Conservation (phyloP, 1,139 yeast species). For the Taphrina wiesneri region DNA sequence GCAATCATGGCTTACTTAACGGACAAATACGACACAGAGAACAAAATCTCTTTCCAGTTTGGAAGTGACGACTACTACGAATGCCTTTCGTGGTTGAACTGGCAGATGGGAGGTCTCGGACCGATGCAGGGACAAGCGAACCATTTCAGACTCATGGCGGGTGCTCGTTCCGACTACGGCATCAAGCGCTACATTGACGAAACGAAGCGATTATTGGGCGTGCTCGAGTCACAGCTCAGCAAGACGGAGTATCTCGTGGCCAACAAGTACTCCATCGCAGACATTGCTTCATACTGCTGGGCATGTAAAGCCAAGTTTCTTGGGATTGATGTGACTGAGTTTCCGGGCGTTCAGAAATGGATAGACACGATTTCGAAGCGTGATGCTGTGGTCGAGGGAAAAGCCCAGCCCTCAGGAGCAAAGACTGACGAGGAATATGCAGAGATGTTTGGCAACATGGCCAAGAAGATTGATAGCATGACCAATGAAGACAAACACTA, state of each 20-base stretch:
- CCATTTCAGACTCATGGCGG: conserved; percentile 47
- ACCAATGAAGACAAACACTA: conserved; percentile 33
- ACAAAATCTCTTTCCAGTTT: conserved; percentile 52
- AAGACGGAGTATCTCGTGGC: conserved; percentile 59
- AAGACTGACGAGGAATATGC: conserved; percentile 22
- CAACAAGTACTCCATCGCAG: conserved; percentile 58
- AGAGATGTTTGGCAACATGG: conserved; percentile 20
- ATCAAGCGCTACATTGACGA: conserved; percentile 56
- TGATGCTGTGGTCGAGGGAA: conserved; percentile 26
- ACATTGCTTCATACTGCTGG: conserved; percentile 53
- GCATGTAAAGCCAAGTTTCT: conserved; percentile 36
- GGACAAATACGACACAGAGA: conserved; percentile 56
- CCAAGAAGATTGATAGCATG: conserved; percentile 31
- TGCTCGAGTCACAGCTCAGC: conserved; percentile 54
- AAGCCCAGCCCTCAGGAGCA: conserved; percentile 34
- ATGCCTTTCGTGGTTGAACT: conserved; percentile 53
- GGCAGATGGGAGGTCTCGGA: conserved; percentile 62
- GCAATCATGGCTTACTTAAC: conserved; percentile 60
- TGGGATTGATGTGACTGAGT: conserved; percentile 21
- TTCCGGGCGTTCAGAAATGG: conserved; percentile 23
- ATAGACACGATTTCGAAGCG: conserved; percentile 16
- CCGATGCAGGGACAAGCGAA: conserved; percentile 62
- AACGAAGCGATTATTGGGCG: conserved; percentile 56
- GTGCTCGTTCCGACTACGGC: conserved; percentile 55
- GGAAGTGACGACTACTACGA: conserved; percentile 45